Evolutionary conservation across 108 stramenopile species (phyloP).

Genomic region (Skeletonema costatum): DNA sequence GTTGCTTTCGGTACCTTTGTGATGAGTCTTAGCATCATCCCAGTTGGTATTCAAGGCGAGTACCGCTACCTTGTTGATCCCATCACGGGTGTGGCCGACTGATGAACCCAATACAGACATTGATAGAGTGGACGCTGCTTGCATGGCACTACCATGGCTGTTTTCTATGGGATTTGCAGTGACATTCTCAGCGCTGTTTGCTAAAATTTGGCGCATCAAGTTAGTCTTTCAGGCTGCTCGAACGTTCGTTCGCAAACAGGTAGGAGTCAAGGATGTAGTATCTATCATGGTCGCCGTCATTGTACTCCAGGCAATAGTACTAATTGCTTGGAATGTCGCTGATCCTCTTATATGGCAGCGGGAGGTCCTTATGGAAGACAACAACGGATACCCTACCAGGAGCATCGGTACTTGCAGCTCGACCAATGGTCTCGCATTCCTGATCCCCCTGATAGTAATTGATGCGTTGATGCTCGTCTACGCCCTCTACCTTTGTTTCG

Average conservation of each 20-base stretch:
- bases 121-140: constrained; percentile 17
- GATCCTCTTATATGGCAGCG: constrained; percentile 5
- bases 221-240: constrained; percentile 4
- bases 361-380: neutral
- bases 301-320: neutral
- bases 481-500: constrained; percentile 2
- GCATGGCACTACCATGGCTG: constrained; percentile 38
- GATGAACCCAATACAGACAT: neutral
- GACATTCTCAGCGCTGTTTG: constrained; percentile 41
- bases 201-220: constrained; percentile 37
- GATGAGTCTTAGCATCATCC: constrained; percentile 53
- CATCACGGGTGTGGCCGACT: neutral
- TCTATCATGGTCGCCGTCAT: neutral
- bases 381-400: neutral
- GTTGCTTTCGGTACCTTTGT: constrained; percentile 63
- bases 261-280: constrained; percentile 3
- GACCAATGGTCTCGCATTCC: neutral
- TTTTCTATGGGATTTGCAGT: constrained; percentile 36
- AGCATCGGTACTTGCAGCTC: constrained; percentile 4
- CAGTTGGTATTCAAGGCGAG: constrained; percentile 17
- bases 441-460: constrained; percentile 1
- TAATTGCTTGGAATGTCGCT: neutral
- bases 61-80: constrained; percentile 1
- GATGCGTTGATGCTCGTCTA: neutral
- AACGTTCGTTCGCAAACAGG: neutral